A percentile compares a stretch with the other conserved stretches of the same genome.
These are phyloP conservation scores for Pseudogymnoascus sp. DNA, from an alignment of 2,329 filamentous ascomycete species.

Conservation along the genomic window DNA sequence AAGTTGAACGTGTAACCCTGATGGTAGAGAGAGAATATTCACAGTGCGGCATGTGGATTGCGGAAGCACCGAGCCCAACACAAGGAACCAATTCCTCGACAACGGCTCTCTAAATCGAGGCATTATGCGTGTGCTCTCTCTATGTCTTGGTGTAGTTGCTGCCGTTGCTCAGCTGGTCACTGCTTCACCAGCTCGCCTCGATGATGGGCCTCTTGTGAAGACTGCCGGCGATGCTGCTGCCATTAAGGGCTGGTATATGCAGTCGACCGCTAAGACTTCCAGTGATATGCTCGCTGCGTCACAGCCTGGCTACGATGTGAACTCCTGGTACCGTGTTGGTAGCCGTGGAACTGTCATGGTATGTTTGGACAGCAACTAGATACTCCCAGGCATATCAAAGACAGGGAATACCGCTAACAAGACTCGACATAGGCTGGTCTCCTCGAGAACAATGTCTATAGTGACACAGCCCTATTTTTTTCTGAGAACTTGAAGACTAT, in stretches of 20 bases:
- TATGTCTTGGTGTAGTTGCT: background rate
- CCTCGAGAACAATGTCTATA: constrained; percentile 42
- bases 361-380: background rate
- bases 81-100: background rate
- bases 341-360: constrained; percentile 11
- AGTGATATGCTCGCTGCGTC: constrained; percentile 34
- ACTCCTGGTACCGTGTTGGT: constrained; percentile 21
- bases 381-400: background rate
- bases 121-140: background rate
- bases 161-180: background rate
- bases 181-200: background rate
- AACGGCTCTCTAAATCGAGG: background rate
- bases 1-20: constrained; percentile 1
- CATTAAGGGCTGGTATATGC: constrained; percentile 36
- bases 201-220: background rate
- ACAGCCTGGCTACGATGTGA: constrained; percentile 35
- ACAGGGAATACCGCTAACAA: background rate
- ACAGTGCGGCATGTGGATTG: background rate
- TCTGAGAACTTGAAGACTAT: constrained; percentile 37
- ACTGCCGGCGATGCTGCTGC: background rate
- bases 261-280: constrained; percentile 34
- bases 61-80: background rate
- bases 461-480: constrained; percentile 46
- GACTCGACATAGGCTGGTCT: constrained; percentile 23
- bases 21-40: background rate